These are phyloP conservation scores for Cladosporium sp. DNA, from an alignment of 2,329 filamentous ascomycete species.

Conservation along the genomic window DNA sequence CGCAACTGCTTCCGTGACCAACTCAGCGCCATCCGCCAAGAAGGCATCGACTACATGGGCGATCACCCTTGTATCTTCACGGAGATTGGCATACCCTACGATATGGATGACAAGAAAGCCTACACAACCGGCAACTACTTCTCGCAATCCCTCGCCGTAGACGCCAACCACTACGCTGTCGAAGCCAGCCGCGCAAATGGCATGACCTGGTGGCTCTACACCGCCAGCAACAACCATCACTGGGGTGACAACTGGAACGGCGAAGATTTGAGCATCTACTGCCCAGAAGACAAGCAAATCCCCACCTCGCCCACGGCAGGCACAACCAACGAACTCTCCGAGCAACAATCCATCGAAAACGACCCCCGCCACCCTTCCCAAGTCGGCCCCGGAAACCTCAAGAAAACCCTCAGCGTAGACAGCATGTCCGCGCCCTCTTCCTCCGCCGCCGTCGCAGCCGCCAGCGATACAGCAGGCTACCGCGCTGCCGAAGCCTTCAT, in stretches of 20 bases:
- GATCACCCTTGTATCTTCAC: conserved; percentile 85
- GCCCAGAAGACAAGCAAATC: conserved; percentile 69
- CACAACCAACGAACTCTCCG: conserved; percentile 23
- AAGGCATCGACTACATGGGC: conserved; percentile 84
- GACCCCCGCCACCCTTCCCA: conserved; percentile 48
- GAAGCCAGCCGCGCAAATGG: conserved; percentile 81
- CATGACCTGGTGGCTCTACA: conserved; percentile 87
- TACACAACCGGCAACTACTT: conserved; percentile 95
- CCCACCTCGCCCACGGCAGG: conserved; percentile 42
- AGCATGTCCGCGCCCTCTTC: conserved; percentile 31
- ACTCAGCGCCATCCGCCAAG: conserved; percentile 73
- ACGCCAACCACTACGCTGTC: conserved; percentile 90
- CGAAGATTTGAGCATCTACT: conserved; percentile 90
- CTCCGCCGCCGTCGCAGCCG: conserved; percentile 13
- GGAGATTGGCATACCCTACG: conserved; percentile 96
- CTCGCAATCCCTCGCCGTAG: conserved; percentile 86
- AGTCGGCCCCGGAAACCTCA: conserved; percentile 73
- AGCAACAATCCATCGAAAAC: not conserved
- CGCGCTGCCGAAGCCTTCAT: conserved; percentile 92
- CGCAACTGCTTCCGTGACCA: conserved; percentile 90
- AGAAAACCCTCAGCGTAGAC: conserved; percentile 62
- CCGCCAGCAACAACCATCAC: conserved; percentile 74
- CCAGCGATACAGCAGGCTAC: conserved; percentile 62
- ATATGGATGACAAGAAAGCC: conserved; percentile 95
- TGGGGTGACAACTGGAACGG: conserved; percentile 97